phyloP scores from a whole-genome alignment of 1,284 basidiomycete genomes.

The Trichosporon coremiiforme region DNA sequence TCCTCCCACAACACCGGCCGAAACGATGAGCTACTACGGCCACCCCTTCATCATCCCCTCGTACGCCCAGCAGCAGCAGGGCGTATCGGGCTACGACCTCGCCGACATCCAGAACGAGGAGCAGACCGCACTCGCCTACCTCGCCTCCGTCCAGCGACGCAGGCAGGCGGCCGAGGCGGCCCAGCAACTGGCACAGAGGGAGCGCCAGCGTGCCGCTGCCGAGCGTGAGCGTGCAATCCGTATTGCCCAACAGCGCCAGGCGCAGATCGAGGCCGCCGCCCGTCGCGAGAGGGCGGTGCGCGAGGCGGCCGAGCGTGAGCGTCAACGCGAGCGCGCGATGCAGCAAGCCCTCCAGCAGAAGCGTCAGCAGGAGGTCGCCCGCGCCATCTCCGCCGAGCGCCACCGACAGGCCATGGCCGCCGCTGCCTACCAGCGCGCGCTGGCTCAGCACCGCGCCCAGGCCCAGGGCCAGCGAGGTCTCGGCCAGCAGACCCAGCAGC shows the following conservation, averaged over 20 bases:
- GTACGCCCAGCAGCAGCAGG: background rate
- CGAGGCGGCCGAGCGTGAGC: constrained; percentile 29
- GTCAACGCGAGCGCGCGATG: constrained; percentile 28
- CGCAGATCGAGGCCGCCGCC: constrained; percentile 23
- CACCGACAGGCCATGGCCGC: constrained; percentile 32
- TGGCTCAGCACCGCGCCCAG: constrained; percentile 20
- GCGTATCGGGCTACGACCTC: no score
- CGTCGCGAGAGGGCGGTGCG: constrained; percentile 30
- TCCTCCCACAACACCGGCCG: background rate
- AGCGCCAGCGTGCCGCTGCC: constrained; percentile 28
- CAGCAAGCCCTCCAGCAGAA: constrained; percentile 25
- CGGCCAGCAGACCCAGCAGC: constrained; percentile 20
- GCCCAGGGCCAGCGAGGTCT: background rate
- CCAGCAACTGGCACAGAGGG: constrained; percentile 34
- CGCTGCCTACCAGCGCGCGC: constrained; percentile 28
- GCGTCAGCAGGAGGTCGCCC: constrained; percentile 24
- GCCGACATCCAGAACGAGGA: constrained; percentile 44
- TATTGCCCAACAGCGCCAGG: constrained; percentile 30
- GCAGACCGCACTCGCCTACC: constrained; percentile 48
- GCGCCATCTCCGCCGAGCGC: constrained; percentile 26
- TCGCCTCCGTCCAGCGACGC: constrained; percentile 46
- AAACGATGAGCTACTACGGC: constrained; percentile 30
- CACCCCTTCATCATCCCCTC: constrained; percentile 28
- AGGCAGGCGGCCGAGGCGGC: constrained; percentile 42
- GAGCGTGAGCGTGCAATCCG: constrained; percentile 28